phyloP scores from a whole-genome alignment of 352 stramenopile species.

The Saprolegnia parasitica region DNA sequence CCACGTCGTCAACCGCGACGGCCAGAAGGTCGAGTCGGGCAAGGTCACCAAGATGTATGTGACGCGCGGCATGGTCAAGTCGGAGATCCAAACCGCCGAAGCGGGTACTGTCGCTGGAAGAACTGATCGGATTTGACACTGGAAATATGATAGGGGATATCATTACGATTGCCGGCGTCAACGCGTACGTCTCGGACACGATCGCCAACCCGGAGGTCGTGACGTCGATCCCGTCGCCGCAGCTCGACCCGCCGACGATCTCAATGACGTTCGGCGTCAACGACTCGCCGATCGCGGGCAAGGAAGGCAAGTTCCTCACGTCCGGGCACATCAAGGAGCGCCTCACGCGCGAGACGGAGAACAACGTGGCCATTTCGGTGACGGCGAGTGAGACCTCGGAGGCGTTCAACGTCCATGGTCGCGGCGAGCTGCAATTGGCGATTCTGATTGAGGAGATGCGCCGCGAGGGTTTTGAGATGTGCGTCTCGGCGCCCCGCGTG shows the following conservation, averaged over 20 bases:
- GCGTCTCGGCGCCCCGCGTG: constrained; percentile 94
- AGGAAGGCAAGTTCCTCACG: constrained; percentile 97
- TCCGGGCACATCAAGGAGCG: constrained; percentile 92
- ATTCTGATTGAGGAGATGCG: constrained; percentile 99
- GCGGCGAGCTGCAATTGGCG: constrained; percentile 96
- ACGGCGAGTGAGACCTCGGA: constrained; percentile 82
- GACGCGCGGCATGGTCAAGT: constrained; percentile 67
- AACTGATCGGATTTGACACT: not conserved
- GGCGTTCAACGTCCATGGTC: constrained; percentile 93
- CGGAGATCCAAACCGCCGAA: constrained; percentile 83
- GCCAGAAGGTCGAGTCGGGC: constrained; percentile 68
- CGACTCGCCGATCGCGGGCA: constrained; percentile 92
- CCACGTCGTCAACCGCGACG: constrained; percentile 84
- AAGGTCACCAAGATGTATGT: constrained; percentile 88
- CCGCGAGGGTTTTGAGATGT: constrained; percentile 97
- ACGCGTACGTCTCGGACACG: constrained; percentile 87
- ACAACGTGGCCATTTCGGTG: constrained; percentile 97
- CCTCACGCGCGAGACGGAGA: constrained; percentile 92
- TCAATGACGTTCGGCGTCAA: constrained; percentile 98
- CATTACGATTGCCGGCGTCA: constrained; percentile 94
- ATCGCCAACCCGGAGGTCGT: constrained; percentile 68
- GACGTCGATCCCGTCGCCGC: constrained; percentile 88
- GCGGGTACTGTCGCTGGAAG: constrained; percentile 43
- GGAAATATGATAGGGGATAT: constrained; percentile 84
- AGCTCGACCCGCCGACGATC: constrained; percentile 95